phyloP scores from a whole-genome alignment of 768 basidiomycete species.

The Heimioporus sp. region DNA sequence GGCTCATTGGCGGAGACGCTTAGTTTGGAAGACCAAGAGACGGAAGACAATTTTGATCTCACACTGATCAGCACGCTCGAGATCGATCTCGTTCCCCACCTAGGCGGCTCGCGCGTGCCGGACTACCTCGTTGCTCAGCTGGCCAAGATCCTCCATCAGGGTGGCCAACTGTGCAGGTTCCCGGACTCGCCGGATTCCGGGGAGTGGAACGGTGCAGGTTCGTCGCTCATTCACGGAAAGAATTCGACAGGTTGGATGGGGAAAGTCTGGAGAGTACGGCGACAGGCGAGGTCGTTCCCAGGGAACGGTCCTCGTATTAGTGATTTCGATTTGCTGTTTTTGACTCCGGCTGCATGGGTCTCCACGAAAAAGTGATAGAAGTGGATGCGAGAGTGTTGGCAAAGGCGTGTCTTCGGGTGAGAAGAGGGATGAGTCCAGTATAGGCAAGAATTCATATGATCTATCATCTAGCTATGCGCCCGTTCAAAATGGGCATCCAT shows the following conservation, averaged over 20 bases:
- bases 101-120: constrained; percentile 68
- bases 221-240: constrained; percentile 18
- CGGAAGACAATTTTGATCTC: constrained; percentile 84
- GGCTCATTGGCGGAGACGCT: constrained; percentile 62
- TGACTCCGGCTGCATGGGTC: constrained; percentile 73
- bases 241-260: constrained; percentile 38
- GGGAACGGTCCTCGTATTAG: constrained; percentile 92
- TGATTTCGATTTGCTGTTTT: constrained; percentile 82
- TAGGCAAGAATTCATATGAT: constrained; percentile 1
- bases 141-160: constrained; percentile 67
- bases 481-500: too few relatives aligned
- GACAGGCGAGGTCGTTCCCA: constrained; percentile 51
- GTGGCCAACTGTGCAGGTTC: constrained; percentile 59
- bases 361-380: constrained; percentile 35
- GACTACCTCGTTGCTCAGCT: constrained; percentile 68
- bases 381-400: constrained; percentile 67
- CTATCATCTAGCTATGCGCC: background rate
- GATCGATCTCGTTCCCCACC: constrained; percentile 72
- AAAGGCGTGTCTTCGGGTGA: constrained; percentile 63
- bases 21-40: constrained; percentile 62
- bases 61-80: constrained; percentile 77
- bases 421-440: constrained; percentile 65
- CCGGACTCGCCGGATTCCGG: background rate
- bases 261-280: constrained; percentile 59
- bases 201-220: constrained; percentile 5